Evolutionary conservation across 208 protist species (phyloP), one percentile per base, ranked within the genome.

Genomic region (Leishmania major): DNA sequence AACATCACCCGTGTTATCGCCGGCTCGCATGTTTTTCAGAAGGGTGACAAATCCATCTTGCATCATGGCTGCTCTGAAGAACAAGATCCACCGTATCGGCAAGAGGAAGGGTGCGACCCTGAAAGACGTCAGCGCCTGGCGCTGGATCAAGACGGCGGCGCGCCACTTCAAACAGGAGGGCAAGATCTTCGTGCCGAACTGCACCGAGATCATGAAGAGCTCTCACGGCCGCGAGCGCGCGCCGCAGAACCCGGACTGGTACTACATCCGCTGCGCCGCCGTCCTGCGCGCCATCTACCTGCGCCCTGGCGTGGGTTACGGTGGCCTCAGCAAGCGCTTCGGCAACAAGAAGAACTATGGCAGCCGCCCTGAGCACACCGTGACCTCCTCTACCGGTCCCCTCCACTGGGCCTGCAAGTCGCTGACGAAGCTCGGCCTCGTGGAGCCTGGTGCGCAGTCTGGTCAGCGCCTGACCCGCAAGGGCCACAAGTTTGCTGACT

Each of bases 241-340:
- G 81, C 99, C 99, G 76, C 93, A 96, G 88, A 98, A 99, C 93
- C 91, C 96, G 79, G 98, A 99, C 94, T 99, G 99, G 99, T 99
- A 98, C 91, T 99, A 99, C 94, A 93, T 99, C 89, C 98, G 98
- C 84, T 95, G 92, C 86, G 99, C 99, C 75, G 95, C 98, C 71
- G 94, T 99, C 47, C 98, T 99, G 77, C 98, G 99, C 90, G 96
- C 97, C 83, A 90, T 99, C 79, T 99, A 99, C 93, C 81, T 99
- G 47, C 96, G 97, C 88, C 94, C 95, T 60, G 97, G 97, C 80
- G 92, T 95, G 40, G 98, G 99, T 87, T 98, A 99, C 85, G 98
- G 93, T 72, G 92, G 91, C 53, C 94, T 99, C 62, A 97, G 92
- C 92, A 97, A 97, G 89, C 93, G 93, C 80, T 99, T 99, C 90